Evolutionary conservation across 495 filamentous ascomycete genomes (phyloP).

Genomic region (Cetradonia linearis): DNA sequence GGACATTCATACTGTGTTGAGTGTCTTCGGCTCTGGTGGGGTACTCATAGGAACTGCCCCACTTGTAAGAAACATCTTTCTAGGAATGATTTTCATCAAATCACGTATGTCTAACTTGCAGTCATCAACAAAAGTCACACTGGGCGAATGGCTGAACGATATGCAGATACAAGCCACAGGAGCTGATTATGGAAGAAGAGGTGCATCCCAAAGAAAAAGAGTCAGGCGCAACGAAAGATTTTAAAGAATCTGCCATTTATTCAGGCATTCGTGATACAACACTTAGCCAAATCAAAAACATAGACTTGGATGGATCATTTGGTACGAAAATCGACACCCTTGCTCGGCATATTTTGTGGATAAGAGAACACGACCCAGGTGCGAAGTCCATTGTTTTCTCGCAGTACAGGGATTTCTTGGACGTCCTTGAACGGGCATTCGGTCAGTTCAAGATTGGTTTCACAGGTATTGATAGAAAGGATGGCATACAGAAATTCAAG

Average conservation of each 20-base stretch:
- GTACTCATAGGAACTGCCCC: constrained; percentile 54
- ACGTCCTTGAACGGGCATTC: constrained; percentile 59
- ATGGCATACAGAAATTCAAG: constrained; percentile 64
- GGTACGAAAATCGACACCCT: constrained; percentile 85
- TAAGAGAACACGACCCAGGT: constrained; percentile 73
- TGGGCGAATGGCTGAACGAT: neutral
- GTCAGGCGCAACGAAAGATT: neutral
- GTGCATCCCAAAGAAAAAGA: constrained; percentile 21
- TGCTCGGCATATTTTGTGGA: constrained; percentile 71
- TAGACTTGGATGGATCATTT: constrained; percentile 65
- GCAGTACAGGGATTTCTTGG: constrained; percentile 75
- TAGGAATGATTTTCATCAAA: constrained; percentile 59
- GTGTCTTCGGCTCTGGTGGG: constrained; percentile 71
- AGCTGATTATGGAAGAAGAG: constrained; percentile 62
- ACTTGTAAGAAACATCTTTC: constrained; percentile 62
- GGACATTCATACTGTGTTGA: constrained; percentile 85
- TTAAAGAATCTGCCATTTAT: constrained; percentile 52
- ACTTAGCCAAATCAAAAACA: constrained; percentile 70
- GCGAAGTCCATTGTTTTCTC: constrained; percentile 87
- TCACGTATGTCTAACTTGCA: constrained; percentile 39
- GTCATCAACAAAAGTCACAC: no score
- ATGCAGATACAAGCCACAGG: constrained; percentile 54
- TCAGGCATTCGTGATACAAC: constrained; percentile 58
- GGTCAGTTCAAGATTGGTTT: constrained; percentile 56
- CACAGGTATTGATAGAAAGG: constrained; percentile 50